These are phyloP conservation scores for Zea mays DNA, from an alignment of 176 grass and related monocot genomes.

Conservation along the genomic window DNA sequence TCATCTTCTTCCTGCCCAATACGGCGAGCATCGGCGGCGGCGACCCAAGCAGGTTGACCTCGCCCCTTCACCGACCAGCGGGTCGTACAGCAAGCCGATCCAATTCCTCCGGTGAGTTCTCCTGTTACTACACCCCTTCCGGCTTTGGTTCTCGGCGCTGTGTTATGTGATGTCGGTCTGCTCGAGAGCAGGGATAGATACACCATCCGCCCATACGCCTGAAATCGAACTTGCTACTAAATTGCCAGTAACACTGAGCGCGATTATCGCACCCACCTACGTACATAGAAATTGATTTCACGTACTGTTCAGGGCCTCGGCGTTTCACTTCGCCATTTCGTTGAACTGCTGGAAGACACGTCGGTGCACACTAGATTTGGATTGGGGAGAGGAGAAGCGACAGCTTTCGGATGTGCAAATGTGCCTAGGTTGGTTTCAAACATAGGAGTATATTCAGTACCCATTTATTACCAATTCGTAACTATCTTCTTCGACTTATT, in stretches of 20 bases:
- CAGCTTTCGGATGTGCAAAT: background rate
- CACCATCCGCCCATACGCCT: background rate
- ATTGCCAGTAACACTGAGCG: background rate
- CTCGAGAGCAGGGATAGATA: background rate
- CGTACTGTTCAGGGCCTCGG: background rate
- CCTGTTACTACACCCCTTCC: background rate
- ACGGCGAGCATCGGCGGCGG: constrained; percentile 18
- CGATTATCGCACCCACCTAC: background rate
- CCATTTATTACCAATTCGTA: background rate
- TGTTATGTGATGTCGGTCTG: background rate
- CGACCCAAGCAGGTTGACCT: constrained; percentile 9
- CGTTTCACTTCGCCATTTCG: constrained; percentile 29
- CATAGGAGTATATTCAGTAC: background rate
- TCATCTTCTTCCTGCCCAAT: background rate
- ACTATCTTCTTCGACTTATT: background rate
- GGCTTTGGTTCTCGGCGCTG: background rate
- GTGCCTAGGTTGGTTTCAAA: background rate
- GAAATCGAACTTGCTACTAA: background rate
- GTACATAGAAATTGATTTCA: background rate
- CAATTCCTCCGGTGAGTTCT: constrained; percentile 31
- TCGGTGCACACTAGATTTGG: background rate
- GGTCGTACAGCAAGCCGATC: constrained; percentile 12
- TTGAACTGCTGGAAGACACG: background rate
- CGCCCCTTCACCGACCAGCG: background rate
- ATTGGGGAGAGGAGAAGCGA: background rate